Evolutionary conservation across 495 filamentous ascomycete genomes (phyloP).

Genomic region (Penicillium macrosclerotiorum): DNA sequence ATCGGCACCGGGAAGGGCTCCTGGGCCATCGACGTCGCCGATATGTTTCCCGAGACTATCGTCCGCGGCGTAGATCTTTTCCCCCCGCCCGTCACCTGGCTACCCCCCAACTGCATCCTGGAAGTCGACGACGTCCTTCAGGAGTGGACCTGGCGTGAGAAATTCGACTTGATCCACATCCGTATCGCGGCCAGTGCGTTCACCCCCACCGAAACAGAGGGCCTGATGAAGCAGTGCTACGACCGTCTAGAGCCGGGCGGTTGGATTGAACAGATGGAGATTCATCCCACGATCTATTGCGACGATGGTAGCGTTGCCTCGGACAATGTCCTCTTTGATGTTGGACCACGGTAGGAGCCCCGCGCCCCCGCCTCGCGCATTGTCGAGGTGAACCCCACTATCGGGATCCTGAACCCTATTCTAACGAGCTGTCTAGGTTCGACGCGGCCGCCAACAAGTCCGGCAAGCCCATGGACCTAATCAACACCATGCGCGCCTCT

Average conservation of each 20-base stretch:
- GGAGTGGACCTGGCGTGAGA: constrained; percentile 20
- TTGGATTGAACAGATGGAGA: constrained; percentile 53
- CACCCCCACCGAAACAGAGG: constrained; percentile 11
- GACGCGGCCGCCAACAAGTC: background rate
- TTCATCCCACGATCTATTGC: constrained; percentile 29
- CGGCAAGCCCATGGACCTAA: background rate
- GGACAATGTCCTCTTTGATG: constrained; percentile 26
- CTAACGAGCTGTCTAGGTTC: constrained; percentile 2
- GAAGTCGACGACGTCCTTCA: constrained; percentile 23
- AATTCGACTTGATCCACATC: constrained; percentile 27
- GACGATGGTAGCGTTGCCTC: constrained; percentile 41
- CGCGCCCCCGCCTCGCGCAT: no score
- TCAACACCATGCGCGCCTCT: constrained; percentile 9
- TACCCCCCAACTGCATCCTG: constrained; percentile 27
- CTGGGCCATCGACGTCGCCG: constrained; percentile 13
- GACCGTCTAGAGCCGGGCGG: constrained; percentile 35
- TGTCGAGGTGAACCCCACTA: no score
- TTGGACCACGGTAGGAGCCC: no score
- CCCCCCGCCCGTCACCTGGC: constrained; percentile 9
- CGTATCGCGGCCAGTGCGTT: constrained; percentile 14
- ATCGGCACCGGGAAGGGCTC: constrained; percentile 13
- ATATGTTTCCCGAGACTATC: constrained; percentile 5
- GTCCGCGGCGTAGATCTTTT: constrained; percentile 13
- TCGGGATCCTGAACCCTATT: no score
- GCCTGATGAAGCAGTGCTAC: constrained; percentile 20